phyloP scores from a whole-genome alignment of 495 filamentous ascomycete species.

The Aspergillus mulundensis region DNA sequence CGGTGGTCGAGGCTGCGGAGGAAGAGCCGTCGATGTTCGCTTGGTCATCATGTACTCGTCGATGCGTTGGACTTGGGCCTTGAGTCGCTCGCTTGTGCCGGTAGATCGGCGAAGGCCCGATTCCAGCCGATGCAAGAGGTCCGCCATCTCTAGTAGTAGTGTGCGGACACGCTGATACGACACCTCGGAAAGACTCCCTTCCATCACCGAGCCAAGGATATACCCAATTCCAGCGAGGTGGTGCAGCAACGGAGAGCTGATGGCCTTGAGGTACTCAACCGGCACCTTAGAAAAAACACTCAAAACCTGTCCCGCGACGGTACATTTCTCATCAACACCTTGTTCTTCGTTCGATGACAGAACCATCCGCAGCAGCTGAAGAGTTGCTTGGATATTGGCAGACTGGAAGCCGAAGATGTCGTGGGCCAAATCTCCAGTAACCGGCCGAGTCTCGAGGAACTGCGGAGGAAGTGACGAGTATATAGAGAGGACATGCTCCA shows the following conservation, averaged over 20 bases:
- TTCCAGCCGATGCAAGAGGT: slow-evolving; percentile 2
- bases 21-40: not conserved
- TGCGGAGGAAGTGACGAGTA: not conserved
- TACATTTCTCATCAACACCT: not conserved
- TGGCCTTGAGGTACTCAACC: slow-evolving; percentile 1
- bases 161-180: slow-evolving; percentile 1
- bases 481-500: slow-evolving; percentile 1
- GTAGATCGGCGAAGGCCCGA: not conserved
- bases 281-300: slow-evolving; percentile 3
- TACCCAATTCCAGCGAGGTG: slow-evolving; percentile 1
- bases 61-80: not conserved
- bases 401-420: slow-evolving; percentile 7
- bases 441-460: not conserved
- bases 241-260: not conserved
- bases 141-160: slow-evolving; percentile 1
- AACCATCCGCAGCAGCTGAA: slow-evolving; percentile 4
- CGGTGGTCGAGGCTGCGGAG: not conserved
- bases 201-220: slow-evolving; percentile 3
- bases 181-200: not conserved
- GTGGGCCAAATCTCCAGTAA: not conserved
- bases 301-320: not conserved
- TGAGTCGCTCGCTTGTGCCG: slow-evolving; percentile 2
- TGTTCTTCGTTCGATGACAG: slow-evolving; percentile 1
- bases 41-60: slow-evolving; percentile 2
- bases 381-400: slow-evolving; percentile 4